Evolutionary conservation across 495 filamentous ascomycete genomes (phyloP), one percentile per base, ranked within the genome.

Genomic region (Aspergillus ellipticus): DNA sequence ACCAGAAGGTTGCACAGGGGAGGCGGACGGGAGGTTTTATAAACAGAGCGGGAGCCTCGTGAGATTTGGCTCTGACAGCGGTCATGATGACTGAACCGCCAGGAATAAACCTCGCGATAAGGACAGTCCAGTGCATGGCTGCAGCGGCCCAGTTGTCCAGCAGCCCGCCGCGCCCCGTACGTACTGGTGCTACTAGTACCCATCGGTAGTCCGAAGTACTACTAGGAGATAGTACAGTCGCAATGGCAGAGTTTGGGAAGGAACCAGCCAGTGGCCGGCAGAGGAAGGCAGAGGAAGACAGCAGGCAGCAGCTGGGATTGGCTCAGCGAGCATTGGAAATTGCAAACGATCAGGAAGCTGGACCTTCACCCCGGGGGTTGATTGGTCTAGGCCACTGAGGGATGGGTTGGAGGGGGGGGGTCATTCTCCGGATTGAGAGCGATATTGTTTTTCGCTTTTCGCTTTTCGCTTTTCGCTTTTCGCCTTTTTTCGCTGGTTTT

Each of bases 1-100:
- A 61, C 42, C 43, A 42, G 49, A 54, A 56, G 53, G 53, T 56
- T 46, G 53, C 49, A 62, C 49, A 33, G 53, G 53, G 48, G 46
- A 24, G 6, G 41, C 21, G 48, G 22, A 21, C 42, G 28, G 7
- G 4, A 7, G 52, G 42, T 42, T 22, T 54, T 54, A 33, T 54
- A 54, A 54, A 13, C 24, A 49, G 46, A 29, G 16, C 46, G 16
- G 35, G 35, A 39, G 13, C 13, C 35, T 39, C 35, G n/a, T 39
- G 35, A 39, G 35, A 39, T 15, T 35, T 10, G 33, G 33, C 33
- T 35, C 13, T 35, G 9, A 15, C 33, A 35, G 33, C 33, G 10
- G 33, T 35, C n/a, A 4, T 39, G 35, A 39, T 39, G 35, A 31
- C 47, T n/a, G 47, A 49, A 20, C 11, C 17, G 43, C 13, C 35